Conservation (phyloP, 306 rosid genomes). For the Quercus rubra region DNA sequence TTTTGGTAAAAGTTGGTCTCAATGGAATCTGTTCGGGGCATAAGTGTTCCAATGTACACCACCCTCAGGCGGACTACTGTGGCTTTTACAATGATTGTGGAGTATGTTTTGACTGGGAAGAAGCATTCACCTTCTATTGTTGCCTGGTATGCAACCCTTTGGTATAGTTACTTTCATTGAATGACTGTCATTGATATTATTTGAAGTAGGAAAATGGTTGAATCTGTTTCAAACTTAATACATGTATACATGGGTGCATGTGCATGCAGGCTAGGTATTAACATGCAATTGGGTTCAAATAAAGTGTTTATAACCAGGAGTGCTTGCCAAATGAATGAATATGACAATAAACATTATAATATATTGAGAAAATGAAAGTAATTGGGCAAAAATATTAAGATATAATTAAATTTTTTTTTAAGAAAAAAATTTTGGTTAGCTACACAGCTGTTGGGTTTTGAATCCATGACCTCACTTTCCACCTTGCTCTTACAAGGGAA, state of each 20-base stretch:
- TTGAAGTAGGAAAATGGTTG: not conserved
- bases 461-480: not conserved
- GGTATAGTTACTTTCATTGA: constrained; percentile 1
- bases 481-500: no score
- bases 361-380: not conserved
- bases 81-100: constrained; percentile 65
- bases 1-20: constrained; percentile 54
- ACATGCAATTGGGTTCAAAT: not conserved
- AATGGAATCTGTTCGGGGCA: constrained; percentile 73
- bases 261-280: not conserved
- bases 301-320: not conserved
- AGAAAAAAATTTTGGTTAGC: not conserved
- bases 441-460: not conserved
- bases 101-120: constrained; percentile 51
- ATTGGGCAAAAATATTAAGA: not conserved
- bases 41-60: constrained; percentile 73
- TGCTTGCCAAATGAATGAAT: not conserved
- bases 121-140: constrained; percentile 53
- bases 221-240: not conserved
- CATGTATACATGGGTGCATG: not conserved
- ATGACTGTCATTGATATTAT: not conserved
- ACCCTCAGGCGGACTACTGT: constrained; percentile 68
- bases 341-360: not conserved
- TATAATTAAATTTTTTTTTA: not conserved
- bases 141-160: constrained; percentile 40